These are phyloP conservation scores for Epichloe sibirici DNA, from an alignment of 2,329 filamentous ascomycete genomes.

Conservation along the genomic window DNA sequence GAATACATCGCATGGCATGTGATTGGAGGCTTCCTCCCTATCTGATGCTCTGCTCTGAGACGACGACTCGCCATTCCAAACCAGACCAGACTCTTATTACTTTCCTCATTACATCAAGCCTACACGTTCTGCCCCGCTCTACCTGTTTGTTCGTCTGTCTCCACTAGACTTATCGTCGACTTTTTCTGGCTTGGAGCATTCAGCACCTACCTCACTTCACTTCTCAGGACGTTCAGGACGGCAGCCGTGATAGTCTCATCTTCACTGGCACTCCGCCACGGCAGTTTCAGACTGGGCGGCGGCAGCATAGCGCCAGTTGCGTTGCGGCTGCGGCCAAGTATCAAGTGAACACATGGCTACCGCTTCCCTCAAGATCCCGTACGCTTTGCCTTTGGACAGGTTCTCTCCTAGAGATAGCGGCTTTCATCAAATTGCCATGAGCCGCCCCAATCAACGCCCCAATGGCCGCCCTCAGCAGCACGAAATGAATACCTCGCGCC, in stretches of 20 bases:
- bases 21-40: no score
- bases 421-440: not conserved
- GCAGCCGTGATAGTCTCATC: no score
- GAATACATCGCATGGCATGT: not conserved
- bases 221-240: no score
- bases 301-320: not conserved
- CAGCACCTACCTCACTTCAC: not conserved
- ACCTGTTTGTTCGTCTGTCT: no score
- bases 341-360: not conserved
- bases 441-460: not conserved
- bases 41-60: no score
- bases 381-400: not conserved
- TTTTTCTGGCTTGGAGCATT: no score
- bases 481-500: not conserved
- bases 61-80: no score
- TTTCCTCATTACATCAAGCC: no score
- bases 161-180: no score
- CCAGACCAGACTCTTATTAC: no score
- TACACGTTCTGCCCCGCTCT: no score
- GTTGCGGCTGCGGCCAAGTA: not conserved
- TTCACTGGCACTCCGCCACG: no score
- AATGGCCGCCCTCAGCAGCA: not conserved
- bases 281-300: not conserved
- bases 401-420: not conserved
- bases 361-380: not conserved